phyloP scores from a whole-genome alignment of 2,329 filamentous ascomycete genomes.

The Apiospora malaysiana region DNA sequence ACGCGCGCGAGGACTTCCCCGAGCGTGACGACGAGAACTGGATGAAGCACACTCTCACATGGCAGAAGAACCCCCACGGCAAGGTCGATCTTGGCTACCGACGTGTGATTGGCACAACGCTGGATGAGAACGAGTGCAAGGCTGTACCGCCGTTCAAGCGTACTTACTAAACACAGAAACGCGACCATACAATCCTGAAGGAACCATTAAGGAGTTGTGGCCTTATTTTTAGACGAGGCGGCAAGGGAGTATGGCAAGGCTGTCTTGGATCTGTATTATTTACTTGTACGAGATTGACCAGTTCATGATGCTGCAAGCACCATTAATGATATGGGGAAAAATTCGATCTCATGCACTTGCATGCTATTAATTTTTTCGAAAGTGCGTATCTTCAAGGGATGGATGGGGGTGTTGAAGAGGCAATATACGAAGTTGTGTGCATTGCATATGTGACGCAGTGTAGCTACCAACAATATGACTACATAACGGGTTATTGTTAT shows the following conservation, averaged over 20 bases:
- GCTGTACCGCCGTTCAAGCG: slow-evolving; percentile 95
- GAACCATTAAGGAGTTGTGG: neutral
- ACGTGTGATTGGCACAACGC: slow-evolving; percentile 78
- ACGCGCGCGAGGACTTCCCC: slow-evolving; percentile 95
- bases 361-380: slow-evolving; percentile 1
- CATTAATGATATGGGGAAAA: neutral
- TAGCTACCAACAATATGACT: neutral
- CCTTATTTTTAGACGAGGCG: neutral
- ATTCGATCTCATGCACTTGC: neutral
- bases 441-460: neutral
- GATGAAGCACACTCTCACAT: slow-evolving; percentile 99
- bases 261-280: slow-evolving; percentile 9
- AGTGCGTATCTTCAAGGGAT: neutral
- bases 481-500: no score
- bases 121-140: slow-evolving; percentile 97
- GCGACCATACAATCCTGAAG: neutral
- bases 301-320: neutral
- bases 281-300: neutral
- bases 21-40: slow-evolving; percentile 94
- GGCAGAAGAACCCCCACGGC: slow-evolving; percentile 91
- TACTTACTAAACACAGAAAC: slow-evolving; percentile 67
- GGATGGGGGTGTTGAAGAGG: neutral
- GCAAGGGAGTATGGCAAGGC: slow-evolving; percentile 4
- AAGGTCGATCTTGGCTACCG: slow-evolving; percentile 88
- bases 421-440: neutral